These are phyloP conservation scores for Macroventuria anomochaeta DNA, from an alignment of 2,329 filamentous ascomycete species.

Conservation along the genomic window DNA sequence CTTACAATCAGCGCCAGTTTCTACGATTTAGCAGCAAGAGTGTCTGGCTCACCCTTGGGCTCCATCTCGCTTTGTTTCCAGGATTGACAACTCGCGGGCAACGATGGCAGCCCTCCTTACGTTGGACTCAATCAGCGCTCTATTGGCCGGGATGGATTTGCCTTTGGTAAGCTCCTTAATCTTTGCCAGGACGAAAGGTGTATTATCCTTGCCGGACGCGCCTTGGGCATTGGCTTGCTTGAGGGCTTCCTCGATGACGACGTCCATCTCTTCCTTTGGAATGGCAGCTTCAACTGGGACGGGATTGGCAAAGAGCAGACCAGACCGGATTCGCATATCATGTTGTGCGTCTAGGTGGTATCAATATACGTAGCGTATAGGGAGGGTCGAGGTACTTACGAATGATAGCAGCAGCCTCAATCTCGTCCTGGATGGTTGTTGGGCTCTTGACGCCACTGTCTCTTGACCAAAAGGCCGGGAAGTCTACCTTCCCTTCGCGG, in stretches of 20 bases:
- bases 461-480: slow-evolving; percentile 91
- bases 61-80: slow-evolving; percentile 53
- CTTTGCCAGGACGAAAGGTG: slow-evolving; percentile 79
- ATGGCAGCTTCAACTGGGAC: slow-evolving; percentile 76
- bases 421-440: slow-evolving; percentile 73
- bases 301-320: slow-evolving; percentile 87
- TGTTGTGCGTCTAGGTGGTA: slow-evolving; percentile 69
- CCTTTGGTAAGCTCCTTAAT: slow-evolving; percentile 80
- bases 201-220: slow-evolving; percentile 76
- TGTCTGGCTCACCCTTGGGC: slow-evolving; percentile 48
- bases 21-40: slow-evolving; percentile 35
- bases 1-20: slow-evolving; percentile 48
- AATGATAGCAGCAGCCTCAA: slow-evolving; percentile 88
- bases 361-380: slow-evolving; percentile 3
- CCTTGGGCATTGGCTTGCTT: slow-evolving; percentile 45
- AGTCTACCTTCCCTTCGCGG: slow-evolving; percentile 73
- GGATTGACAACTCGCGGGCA: slow-evolving; percentile 65
- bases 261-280: slow-evolving; percentile 59
- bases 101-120: slow-evolving; percentile 69
- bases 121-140: slow-evolving; percentile 71
- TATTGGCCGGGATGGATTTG: slow-evolving; percentile 76
- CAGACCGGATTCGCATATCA: slow-evolving; percentile 73
- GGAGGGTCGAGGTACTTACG: slow-evolving; percentile 53
- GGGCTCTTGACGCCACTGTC: slow-evolving; percentile 86
- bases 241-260: slow-evolving; percentile 51